Percentiles rank a stretch among this genome's conserved stretches.
Evolutionary conservation across 2,329 filamentous ascomycete species (phyloP).

Genomic region (Exophiala spinifera): DNA sequence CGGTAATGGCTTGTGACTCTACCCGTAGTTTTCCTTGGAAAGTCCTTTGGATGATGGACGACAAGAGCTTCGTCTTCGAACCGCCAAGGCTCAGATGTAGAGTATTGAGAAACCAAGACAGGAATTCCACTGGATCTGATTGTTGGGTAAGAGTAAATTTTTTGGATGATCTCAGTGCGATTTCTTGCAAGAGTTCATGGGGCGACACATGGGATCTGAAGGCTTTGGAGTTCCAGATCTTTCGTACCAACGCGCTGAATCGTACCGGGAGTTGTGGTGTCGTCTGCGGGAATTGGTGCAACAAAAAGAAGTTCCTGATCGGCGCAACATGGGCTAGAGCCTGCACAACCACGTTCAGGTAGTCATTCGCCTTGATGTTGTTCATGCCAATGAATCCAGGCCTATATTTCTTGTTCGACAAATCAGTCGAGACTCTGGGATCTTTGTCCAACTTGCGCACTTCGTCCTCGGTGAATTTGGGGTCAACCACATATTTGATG

Average conservation of each 20-base stretch:
- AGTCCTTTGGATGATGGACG: conserved; percentile 82
- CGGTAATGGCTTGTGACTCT: conserved; percentile 90
- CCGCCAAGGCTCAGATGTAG: conserved; percentile 88
- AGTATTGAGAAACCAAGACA: conserved; percentile 97
- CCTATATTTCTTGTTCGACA: conserved; percentile 79
- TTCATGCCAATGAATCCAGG: conserved; percentile 97
- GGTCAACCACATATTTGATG: conserved; percentile 97
- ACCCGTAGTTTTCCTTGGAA: conserved; percentile 92
- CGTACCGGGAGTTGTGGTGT: conserved; percentile 79
- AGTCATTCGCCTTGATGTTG: conserved; percentile 99
- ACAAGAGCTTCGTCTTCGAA: conserved; percentile 77
- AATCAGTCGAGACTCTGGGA: conserved; percentile 63
- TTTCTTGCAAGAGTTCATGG: conserved; percentile 93
- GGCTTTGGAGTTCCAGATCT: conserved; percentile 95
- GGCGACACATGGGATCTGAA: conserved; percentile 97
- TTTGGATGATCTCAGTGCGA: conserved; percentile 84
- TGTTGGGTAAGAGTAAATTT: conserved; percentile 87
- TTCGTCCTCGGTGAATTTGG: conserved; percentile 74
- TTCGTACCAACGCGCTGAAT: conserved; percentile 84
- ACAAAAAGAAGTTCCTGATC: conserved; percentile 84
- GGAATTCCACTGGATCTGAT: conserved; percentile 92
- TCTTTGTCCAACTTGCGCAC: conserved; percentile 74
- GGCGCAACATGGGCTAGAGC: conserved; percentile 85
- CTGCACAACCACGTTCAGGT: conserved; percentile 92
- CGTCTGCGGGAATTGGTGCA: conserved; percentile 71